Evolutionary conservation across 2,329 filamentous ascomycete species (phyloP).

Genomic region (Rhynchosporium secalis): DNA sequence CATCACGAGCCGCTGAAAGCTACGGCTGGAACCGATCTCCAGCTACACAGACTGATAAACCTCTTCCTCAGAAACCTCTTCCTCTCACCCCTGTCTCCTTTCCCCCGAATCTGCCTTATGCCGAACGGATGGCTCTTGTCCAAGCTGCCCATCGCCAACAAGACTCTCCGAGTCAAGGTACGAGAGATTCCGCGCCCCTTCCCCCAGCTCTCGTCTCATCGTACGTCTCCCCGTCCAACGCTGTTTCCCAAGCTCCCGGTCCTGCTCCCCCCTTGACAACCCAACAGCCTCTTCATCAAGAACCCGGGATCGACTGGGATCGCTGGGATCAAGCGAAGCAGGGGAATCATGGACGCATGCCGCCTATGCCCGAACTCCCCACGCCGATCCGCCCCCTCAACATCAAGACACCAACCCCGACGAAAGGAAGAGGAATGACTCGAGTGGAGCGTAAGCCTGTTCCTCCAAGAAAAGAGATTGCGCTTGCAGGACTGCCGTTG

Average conservation of each 20-base stretch:
- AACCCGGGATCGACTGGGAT: conserved; percentile 21
- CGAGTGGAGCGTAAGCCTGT: neutral
- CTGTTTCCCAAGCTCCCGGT: neutral
- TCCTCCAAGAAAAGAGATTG: neutral
- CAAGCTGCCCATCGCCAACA: too few relatives aligned
- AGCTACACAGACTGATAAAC: too few relatives aligned
- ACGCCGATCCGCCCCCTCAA: conserved; percentile 8
- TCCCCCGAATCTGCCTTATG: too few relatives aligned
- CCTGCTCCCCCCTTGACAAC: neutral
- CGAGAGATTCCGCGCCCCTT: neutral
- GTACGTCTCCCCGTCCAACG: conserved; percentile 13
- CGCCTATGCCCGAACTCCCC: conserved; percentile 12
- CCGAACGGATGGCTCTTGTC: too few relatives aligned
- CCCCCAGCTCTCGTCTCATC: conserved; percentile 10
- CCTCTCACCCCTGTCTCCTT: too few relatives aligned
- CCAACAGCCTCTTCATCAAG: conserved; percentile 5
- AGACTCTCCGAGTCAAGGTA: too few relatives aligned
- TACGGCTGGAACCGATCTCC: conserved; percentile 18
- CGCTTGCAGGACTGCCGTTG: too few relatives aligned
- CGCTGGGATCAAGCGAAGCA: conserved; percentile 17
- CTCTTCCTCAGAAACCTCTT: too few relatives aligned
- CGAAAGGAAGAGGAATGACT: neutral
- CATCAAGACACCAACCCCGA: neutral
- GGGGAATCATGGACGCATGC: conserved; percentile 18
- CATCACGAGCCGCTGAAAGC: conserved; percentile 13